Evolutionary conservation across 441 rosid genomes (phyloP), one percentile per base, ranked within the genome.

Genomic region (Hura crepitans): DNA sequence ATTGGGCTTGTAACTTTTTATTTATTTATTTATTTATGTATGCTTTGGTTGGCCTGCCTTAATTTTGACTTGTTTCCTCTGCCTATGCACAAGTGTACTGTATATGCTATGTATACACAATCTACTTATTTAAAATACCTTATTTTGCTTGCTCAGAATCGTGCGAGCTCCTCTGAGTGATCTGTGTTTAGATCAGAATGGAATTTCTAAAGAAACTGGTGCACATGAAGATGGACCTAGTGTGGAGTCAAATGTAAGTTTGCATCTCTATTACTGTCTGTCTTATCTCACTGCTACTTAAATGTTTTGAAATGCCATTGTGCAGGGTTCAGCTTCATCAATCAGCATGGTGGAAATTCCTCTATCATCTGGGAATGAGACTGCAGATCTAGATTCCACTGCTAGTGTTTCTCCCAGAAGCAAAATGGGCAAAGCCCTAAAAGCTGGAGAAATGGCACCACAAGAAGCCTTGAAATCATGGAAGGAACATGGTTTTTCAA

Each of bases 401-500:
- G 62, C 30, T 31, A 65, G 5, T 65, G 76, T 50, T 61, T 62
- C 81, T 72, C 71, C 78, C 8, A 76, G 33, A 39, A 74, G 18
- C 58, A 85, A 82, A 74, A 39, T 66, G 33, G 74, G 77, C 79
- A 94, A 89, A 80, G 59, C 84, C 59, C 78, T 85, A 56, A 87
- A 88, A 82, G 83, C 90, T 30, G 96, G 98, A 63, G 84, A 87
- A 50, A 88, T 84, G 66, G 92, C 96, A 59, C 72, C 92, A 2
- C 70, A 73, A 76, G 96, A 91, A 80, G 73, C 76, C 56, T 56
- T 89, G 39, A 75, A 80, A 66, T 80, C 70, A 70, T 94, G 99
- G 97, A 85, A 78, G 73, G 93, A 83, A 77, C 86, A 89, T 68
- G 98, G 97, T 25, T 94, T 94, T 78, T 88, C 97, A 27, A 84